Conservation (phyloP, 805 yeast species). For the Wickerhamiella parazyma region DNA sequence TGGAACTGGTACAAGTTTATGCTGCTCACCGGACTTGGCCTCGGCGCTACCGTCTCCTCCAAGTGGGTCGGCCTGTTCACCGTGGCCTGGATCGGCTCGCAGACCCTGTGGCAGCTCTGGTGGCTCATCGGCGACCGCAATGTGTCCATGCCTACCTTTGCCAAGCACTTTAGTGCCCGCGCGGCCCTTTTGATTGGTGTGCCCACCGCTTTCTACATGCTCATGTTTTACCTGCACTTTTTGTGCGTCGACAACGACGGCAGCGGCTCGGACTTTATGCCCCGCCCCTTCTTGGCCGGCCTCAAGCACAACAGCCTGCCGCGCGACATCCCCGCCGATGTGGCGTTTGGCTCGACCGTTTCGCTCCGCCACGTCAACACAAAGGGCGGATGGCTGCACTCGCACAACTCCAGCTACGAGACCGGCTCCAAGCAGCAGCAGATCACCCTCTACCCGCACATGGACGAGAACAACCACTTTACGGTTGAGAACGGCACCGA, state of each 20-base stretch:
- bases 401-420: conserved; percentile 67
- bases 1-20: conserved; percentile 41
- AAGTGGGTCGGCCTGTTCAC: conserved; percentile 65
- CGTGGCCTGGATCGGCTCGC: conserved; percentile 44
- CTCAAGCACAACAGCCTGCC: conserved; percentile 33
- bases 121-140: conserved; percentile 51
- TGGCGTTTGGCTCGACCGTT: conserved; percentile 59
- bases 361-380: conserved; percentile 58
- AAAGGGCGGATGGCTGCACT: conserved; percentile 67
- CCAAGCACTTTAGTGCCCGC: conserved; percentile 32
- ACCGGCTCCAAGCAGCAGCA: conserved; percentile 93
- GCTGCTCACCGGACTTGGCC: conserved; percentile 33
- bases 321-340: conserved; percentile 43
- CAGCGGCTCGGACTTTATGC: conserved; percentile 46
- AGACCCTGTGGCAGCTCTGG: conserved; percentile 49
- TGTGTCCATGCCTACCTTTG: conserved; percentile 29
- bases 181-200: conserved; percentile 33
- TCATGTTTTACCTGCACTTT: conserved; percentile 47
- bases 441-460: conserved; percentile 55
- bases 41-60: conserved; percentile 46
- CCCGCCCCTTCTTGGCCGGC: conserved; percentile 54
- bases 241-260: conserved; percentile 34
- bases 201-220: conserved; percentile 46
- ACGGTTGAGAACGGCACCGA: conserved; percentile 37
- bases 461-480: conserved; percentile 65